Percentiles rank a stretch among this genome's conserved stretches.
Evolutionary conservation across 192 early-diverging fungal species (phyloP).

Genomic region (Gonapodya sp.): DNA sequence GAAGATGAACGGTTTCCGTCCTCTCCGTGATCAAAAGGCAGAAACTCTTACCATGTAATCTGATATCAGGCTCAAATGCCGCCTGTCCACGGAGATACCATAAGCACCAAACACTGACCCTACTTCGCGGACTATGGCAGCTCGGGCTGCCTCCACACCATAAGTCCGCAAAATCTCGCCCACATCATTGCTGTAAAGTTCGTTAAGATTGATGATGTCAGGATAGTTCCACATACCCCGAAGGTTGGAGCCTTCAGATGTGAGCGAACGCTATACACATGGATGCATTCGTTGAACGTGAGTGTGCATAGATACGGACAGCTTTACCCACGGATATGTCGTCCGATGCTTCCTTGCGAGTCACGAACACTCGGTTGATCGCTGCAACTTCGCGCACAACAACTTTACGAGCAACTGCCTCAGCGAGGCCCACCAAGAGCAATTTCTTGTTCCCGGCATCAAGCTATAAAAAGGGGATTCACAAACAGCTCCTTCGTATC

Average conservation of each 20-base stretch:
- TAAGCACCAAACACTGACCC: slow-evolving; percentile 86
- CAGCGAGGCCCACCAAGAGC: slow-evolving; percentile 82
- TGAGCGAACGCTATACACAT: not conserved
- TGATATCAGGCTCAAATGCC: slow-evolving; percentile 94
- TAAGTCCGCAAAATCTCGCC: slow-evolving; percentile 84
- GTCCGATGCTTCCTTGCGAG: slow-evolving; percentile 65
- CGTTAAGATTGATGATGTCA: slow-evolving; percentile 71
- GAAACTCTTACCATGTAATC: slow-evolving; percentile 79
- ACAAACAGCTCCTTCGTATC: slow-evolving; percentile 14
- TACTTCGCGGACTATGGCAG: slow-evolving; percentile 87
- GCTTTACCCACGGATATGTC: slow-evolving; percentile 50
- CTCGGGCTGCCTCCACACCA: slow-evolving; percentile 95
- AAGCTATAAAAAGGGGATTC: slow-evolving; percentile 41
- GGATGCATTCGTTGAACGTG: not conserved
- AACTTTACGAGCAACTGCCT: slow-evolving; percentile 58
- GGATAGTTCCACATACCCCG: slow-evolving; percentile 76
- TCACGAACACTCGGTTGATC: slow-evolving; percentile 69
- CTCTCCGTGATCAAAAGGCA: slow-evolving; percentile 5
- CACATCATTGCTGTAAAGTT: slow-evolving; percentile 94
- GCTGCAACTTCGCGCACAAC: slow-evolving; percentile 81
- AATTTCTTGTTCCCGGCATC: slow-evolving; percentile 83
- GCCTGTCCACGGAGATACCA: slow-evolving; percentile 82
- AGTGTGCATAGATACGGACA: not conserved
- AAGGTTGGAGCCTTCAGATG: slow-evolving; percentile 81
- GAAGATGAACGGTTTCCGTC: not conserved